Evolutionary conservation across 139 green algal genomes (phyloP).

Genomic region (Eudorina sp.): DNA sequence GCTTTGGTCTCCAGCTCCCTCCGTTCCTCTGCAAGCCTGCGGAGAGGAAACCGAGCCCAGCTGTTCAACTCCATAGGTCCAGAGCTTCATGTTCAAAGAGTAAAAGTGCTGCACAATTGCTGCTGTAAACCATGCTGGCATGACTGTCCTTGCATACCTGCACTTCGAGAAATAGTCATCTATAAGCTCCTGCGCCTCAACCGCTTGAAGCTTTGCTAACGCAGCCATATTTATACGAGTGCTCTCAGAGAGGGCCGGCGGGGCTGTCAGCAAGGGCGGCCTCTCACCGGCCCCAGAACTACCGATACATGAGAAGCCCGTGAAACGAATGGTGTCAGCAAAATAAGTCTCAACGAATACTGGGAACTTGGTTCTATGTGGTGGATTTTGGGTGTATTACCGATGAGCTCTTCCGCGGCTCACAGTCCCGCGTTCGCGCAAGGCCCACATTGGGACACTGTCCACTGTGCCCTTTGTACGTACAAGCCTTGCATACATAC

Average conservation of each 20-base stretch:
- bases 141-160: conserved; percentile 5
- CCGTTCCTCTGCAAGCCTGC: conserved; percentile 48
- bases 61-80: not conserved
- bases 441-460: too few species aligned
- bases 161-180: conserved; percentile 43
- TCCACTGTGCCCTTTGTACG: too few species aligned
- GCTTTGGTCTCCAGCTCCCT: conserved; percentile 26
- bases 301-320: conserved; percentile 11
- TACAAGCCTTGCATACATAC: too few species aligned
- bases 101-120: too few species aligned
- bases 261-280: conserved; percentile 22
- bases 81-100: not conserved
- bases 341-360: too few species aligned
- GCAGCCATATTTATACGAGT: conserved; percentile 1
- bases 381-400: too few species aligned
- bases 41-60: not conserved
- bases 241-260: not conserved
- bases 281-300: conserved; percentile 24
- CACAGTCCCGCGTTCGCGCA: too few species aligned
- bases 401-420: too few species aligned
- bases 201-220: conserved; percentile 18
- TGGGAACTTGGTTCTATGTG: too few species aligned
- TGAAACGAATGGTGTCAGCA: too few species aligned
- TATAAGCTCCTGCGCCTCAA: conserved; percentile 9
- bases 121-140: not conserved